Evolutionary conservation across 805 yeast species (phyloP).

Genomic region (Scheffersomyces amazonensis): DNA sequence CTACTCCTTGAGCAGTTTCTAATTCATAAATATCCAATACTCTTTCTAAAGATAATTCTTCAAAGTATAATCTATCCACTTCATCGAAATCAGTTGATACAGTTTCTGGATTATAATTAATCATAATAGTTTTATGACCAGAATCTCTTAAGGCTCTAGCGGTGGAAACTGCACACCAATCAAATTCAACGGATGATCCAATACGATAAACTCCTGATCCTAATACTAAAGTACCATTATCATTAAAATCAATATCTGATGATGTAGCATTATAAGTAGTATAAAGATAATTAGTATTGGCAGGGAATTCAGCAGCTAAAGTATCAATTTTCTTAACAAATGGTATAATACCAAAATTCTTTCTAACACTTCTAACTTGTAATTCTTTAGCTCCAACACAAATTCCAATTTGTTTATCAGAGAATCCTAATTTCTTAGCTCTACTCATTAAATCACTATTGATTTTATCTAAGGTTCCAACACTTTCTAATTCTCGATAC

Average conservation of each 20-base stretch:
- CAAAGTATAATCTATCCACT: conserved; percentile 95
- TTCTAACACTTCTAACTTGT: conserved; percentile 80
- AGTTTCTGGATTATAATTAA: conserved; percentile 97
- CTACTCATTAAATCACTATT: conserved; percentile 67
- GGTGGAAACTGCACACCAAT: conserved; percentile 98
- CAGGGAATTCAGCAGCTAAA: conserved; percentile 98
- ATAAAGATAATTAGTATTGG: conserved; percentile 91
- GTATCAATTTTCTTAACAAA: conserved; percentile 97
- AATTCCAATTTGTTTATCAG: conserved; percentile 87
- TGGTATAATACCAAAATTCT: conserved; percentile 77
- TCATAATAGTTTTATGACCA: conserved; percentile 91
- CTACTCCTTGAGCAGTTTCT: conserved; percentile 85
- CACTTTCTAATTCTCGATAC: conserved; percentile 74
- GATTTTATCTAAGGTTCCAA: conserved; percentile 52
- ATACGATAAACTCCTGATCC: conserved; percentile 99
- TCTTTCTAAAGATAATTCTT: conserved; percentile 92
- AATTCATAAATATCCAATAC: conserved; percentile 96
- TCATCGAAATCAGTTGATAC: conserved; percentile 98
- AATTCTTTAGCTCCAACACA: conserved; percentile 73
- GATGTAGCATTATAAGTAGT: conserved; percentile 91
- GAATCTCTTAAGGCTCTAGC: conserved; percentile 88
- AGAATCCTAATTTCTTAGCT: conserved; percentile 92
- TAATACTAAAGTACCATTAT: conserved; percentile 87
- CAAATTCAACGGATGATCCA: conserved; percentile 97
- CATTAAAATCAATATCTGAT: conserved; percentile 81